phyloP scores from a whole-genome alignment of 2,329 filamentous ascomycete species.

The Aspergillus ochraceus region DNA sequence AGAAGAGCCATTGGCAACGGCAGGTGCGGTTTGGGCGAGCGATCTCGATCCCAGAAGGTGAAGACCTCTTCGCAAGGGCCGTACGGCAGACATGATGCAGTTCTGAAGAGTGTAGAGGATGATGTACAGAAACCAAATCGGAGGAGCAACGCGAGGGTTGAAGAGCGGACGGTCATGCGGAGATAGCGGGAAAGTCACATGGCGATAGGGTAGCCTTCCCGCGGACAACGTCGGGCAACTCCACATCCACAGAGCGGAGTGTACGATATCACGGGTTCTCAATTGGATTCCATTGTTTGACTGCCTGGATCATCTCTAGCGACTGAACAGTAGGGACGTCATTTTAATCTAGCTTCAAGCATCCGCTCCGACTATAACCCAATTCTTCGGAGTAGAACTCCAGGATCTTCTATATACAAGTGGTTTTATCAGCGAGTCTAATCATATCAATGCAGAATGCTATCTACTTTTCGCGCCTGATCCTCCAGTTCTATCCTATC shows the following conservation, averaged over 20 bases:
- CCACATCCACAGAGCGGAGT: background rate
- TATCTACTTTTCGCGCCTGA: no score
- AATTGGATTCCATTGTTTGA: no score
- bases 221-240: background rate
- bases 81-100: slow-evolving; percentile 29
- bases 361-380: no score
- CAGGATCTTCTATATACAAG: no score
- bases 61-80: slow-evolving; percentile 29
- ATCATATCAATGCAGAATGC: no score
- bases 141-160: background rate
- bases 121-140: slow-evolving; percentile 8
- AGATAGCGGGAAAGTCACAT: background rate
- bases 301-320: no score
- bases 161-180: background rate
- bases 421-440: no score
- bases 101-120: slow-evolving; percentile 5
- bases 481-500: no score
- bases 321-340: no score
- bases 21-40: slow-evolving; percentile 23
- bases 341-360: no score
- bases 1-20: slow-evolving; percentile 33
- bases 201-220: background rate
- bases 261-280: no score
- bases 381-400: no score
- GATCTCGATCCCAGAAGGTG: slow-evolving; percentile 31